phyloP scores from a whole-genome alignment of 2,329 filamentous ascomycete genomes.

The Hypoxylon sp. region DNA sequence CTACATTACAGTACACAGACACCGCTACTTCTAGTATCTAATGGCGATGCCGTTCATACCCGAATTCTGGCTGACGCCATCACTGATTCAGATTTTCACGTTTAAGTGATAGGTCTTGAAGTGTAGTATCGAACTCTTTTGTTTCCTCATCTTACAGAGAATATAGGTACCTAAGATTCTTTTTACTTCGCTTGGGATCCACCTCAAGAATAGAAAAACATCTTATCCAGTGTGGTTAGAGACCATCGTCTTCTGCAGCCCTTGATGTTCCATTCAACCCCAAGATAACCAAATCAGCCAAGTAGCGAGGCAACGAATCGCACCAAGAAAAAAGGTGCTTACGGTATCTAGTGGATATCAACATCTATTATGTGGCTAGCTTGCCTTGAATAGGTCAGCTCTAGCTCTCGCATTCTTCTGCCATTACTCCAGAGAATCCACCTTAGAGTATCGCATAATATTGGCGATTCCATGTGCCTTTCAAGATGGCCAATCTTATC shows the following conservation, averaged over 20 bases:
- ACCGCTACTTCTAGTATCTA: neutral
- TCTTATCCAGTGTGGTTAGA: neutral
- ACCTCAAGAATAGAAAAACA: neutral
- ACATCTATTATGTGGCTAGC: slow-evolving; percentile 7
- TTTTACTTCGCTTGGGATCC: neutral
- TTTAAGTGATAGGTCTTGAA: slow-evolving; percentile 8
- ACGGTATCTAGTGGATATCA: neutral
- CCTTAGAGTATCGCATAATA: slow-evolving; percentile 6
- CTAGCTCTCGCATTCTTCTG: slow-evolving; percentile 17
- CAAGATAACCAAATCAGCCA: neutral
- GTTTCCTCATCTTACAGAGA: neutral
- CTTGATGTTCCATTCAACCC: neutral
- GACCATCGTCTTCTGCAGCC: neutral
- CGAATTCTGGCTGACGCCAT: slow-evolving; percentile 34
- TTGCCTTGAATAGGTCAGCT: slow-evolving; percentile 4
- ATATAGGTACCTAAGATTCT: neutral
- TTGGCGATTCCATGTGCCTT: neutral
- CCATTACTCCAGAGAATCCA: slow-evolving; percentile 9
- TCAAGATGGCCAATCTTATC: neutral
- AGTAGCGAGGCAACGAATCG: slow-evolving; percentile 3
- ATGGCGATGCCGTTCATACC: slow-evolving; percentile 3
- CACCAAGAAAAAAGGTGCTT: slow-evolving; percentile 1
- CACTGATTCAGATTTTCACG: slow-evolving; percentile 8
- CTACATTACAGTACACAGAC: neutral
- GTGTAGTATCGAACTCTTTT: neutral